Evolutionary conservation across 768 basidiomycete species (phyloP).

Genomic region (Zangia roseola): DNA sequence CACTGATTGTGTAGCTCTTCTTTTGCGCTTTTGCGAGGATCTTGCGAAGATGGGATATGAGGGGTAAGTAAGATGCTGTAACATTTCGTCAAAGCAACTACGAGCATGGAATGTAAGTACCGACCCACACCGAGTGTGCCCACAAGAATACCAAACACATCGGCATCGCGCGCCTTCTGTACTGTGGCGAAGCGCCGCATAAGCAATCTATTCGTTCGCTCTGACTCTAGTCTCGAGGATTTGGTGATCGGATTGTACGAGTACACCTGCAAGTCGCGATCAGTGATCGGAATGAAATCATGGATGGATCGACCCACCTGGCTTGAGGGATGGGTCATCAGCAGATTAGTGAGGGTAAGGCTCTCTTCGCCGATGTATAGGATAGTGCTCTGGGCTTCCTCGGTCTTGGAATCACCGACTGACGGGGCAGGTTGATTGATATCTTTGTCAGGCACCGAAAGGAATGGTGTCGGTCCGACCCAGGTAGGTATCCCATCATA

Average conservation of each 20-base stretch:
- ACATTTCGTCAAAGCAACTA: background rate
- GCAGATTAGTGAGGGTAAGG: conserved; percentile 76
- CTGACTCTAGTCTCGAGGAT: conserved; percentile 55
- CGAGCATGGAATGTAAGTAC: conserved; percentile 20
- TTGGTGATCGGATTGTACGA: conserved; percentile 66
- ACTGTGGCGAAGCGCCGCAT: conserved; percentile 88
- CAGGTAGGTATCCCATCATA: conserved; percentile 37
- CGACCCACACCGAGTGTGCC: conserved; percentile 88
- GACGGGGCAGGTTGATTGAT: background rate
- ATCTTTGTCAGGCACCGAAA: background rate
- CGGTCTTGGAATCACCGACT: background rate
- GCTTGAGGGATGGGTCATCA: conserved; percentile 75
- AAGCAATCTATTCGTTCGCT: conserved; percentile 73
- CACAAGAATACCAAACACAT: conserved; percentile 93
- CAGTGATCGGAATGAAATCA: background rate
- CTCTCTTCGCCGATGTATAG: conserved; percentile 79
- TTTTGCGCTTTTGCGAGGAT: conserved; percentile 67
- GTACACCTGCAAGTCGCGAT: conserved; percentile 53
- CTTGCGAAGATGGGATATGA: conserved; percentile 78
- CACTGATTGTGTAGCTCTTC: conserved; percentile 93
- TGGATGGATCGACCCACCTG: conserved; percentile 41
- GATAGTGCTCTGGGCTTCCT: conserved; percentile 24
- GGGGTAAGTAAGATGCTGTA: conserved; percentile 78
- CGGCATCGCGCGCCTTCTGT: conserved; percentile 86
- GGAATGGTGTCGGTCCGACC: conserved; percentile 9